Evolutionary conservation across 2,329 filamentous ascomycete genomes (phyloP).

Genomic region (Aspergillus brasiliensis): DNA sequence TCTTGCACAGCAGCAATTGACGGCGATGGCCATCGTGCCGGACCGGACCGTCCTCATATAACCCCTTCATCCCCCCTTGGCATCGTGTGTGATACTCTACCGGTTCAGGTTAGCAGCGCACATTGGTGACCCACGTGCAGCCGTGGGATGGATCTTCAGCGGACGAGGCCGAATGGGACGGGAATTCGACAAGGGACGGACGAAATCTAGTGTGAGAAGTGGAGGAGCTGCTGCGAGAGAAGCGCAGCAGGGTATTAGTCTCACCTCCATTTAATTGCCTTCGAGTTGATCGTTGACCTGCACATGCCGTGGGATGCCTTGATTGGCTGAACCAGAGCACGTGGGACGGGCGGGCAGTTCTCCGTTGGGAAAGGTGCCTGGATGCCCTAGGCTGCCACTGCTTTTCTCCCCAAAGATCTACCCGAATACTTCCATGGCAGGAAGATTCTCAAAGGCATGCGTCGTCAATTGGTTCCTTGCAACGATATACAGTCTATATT

Average conservation of each 20-base stretch:
- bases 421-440: not conserved
- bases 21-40: not conserved
- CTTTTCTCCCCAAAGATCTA: too few species aligned
- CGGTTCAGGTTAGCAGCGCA: not conserved
- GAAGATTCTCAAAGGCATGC: not conserved
- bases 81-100: constrained; percentile 8
- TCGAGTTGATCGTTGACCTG: too few species aligned
- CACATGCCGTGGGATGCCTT: too few species aligned
- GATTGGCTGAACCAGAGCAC: too few species aligned
- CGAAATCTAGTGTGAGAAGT: not conserved
- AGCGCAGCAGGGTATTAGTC: too few species aligned
- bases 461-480: not conserved
- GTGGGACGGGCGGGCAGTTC: too few species aligned
- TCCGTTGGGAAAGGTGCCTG: not conserved
- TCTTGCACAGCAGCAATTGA: not conserved
- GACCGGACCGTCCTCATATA: constrained; percentile 16
- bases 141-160: not conserved
- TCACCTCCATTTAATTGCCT: too few species aligned
- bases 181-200: not conserved
- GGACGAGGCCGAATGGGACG: not conserved
- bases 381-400: not conserved
- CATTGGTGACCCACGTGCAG: constrained; percentile 2
- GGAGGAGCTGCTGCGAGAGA: not conserved
- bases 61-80: constrained; percentile 16
- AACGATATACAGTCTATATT: constrained; percentile 10